A percentile compares a stretch with the other conserved stretches of the same genome.
Evolutionary conservation across 768 basidiomycete genomes (phyloP).

Genomic region (Botryobasidium botryosum): DNA sequence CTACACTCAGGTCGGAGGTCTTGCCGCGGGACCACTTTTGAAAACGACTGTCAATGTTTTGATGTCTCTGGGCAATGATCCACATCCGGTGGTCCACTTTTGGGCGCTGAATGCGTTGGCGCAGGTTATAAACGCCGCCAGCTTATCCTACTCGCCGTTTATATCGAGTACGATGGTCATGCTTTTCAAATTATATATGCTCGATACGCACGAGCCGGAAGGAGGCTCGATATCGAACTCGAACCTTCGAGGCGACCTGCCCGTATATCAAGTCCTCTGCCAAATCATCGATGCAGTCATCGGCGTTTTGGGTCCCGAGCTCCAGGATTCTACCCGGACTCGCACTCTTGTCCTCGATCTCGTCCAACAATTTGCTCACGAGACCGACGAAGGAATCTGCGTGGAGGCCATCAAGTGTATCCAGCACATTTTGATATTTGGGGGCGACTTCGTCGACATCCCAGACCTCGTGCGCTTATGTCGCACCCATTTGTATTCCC

Average conservation of each 20-base stretch:
- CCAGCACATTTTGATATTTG: constrained; percentile 95
- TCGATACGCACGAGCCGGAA: constrained; percentile 84
- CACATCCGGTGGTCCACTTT: constrained; percentile 91
- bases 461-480: constrained; percentile 67
- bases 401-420: constrained; percentile 93
- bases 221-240: constrained; percentile 70
- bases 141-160: constrained; percentile 78
- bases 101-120: constrained; percentile 79
- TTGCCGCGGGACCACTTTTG: constrained; percentile 85
- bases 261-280: constrained; percentile 82
- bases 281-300: constrained; percentile 87
- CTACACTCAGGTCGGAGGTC: constrained; percentile 78
- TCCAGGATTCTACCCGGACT: constrained; percentile 71
- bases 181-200: constrained; percentile 74
- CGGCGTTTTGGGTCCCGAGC: constrained; percentile 85
- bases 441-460: constrained; percentile 66
- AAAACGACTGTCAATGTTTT: constrained; percentile 93
- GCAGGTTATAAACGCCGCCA: constrained; percentile 79
- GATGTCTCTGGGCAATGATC: constrained; percentile 88
- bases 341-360: constrained; percentile 70
- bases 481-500: constrained; percentile 60
- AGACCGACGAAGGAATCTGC: constrained; percentile 72
- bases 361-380: constrained; percentile 67
- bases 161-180: constrained; percentile 79
- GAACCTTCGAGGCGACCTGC: constrained; percentile 79